Evolutionary conservation across 306 rosid genomes (phyloP).

Genomic region (Senna siamea): DNA sequence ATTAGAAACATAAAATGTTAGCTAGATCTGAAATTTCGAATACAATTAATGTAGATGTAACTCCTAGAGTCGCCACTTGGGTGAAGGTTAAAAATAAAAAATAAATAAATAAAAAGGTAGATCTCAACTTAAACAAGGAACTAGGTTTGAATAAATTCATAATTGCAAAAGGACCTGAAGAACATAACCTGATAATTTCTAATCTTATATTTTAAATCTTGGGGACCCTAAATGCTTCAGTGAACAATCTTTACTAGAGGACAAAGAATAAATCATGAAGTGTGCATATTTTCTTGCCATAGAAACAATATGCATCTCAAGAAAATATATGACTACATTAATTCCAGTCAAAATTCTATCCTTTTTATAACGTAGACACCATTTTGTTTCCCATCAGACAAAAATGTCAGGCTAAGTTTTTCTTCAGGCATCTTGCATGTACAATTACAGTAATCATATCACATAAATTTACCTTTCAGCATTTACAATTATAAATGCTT

Average conservation of each 20-base stretch:
- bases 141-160: neutral
- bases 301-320: neutral
- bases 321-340: neutral
- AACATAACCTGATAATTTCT: neutral
- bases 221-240: neutral
- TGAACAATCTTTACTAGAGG: no score
- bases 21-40: no score
- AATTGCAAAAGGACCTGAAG: neutral
- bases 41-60: no score
- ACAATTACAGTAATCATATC: neutral
- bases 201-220: neutral
- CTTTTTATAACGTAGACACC: neutral
- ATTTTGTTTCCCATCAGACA: neutral
- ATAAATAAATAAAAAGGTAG: neutral
- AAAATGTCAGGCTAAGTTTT: neutral
- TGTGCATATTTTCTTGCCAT: neutral
- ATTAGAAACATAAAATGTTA: no score
- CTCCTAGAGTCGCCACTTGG: no score
- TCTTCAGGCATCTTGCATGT: neutral
- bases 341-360: neutral
- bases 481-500: slow-evolving; percentile 75
- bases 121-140: neutral
- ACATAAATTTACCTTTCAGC: slow-evolving; percentile 66
- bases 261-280: no score
- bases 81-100: no score